Evolutionary conservation across 2,329 filamentous ascomycete species (phyloP).

Genomic region (Trichophyton schoenleinii): DNA sequence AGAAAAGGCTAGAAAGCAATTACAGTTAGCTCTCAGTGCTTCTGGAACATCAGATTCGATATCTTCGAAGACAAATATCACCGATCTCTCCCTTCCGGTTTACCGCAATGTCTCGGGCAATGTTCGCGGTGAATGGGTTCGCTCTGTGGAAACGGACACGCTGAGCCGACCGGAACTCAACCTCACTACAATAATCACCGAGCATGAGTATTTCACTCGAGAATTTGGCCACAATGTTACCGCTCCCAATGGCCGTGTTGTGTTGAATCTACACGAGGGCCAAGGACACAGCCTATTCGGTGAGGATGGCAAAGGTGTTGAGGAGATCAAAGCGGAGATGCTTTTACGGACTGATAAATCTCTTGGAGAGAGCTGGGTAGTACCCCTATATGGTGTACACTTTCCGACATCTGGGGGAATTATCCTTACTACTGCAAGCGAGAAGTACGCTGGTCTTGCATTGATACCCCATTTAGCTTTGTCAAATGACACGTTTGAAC

Average conservation of each 20-base stretch:
- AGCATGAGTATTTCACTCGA: constrained; percentile 51
- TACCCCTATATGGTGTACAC: constrained; percentile 72
- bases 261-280: constrained; percentile 53
- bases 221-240: constrained; percentile 74
- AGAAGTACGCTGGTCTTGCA: constrained; percentile 89
- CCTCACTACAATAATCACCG: constrained; percentile 51
- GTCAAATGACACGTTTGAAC: constrained; percentile 42
- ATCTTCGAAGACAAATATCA: constrained; percentile 21
- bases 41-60: constrained; percentile 18
- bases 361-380: constrained; percentile 63
- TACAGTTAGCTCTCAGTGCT: constrained; percentile 24
- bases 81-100: constrained; percentile 38
- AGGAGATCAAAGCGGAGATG: constrained; percentile 57
- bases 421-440: constrained; percentile 76
- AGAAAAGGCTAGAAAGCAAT: constrained; percentile 49
- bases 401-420: constrained; percentile 69
- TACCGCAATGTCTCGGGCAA: constrained; percentile 71
- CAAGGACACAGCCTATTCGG: constrained; percentile 30
- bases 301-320: constrained; percentile 42
- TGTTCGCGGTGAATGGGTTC: constrained; percentile 63
- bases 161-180: constrained; percentile 44
- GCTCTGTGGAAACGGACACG: constrained; percentile 35
- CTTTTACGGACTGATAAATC: constrained; percentile 59
- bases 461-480: constrained; percentile 72
- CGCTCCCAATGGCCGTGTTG: constrained; percentile 54